phyloP scores from a whole-genome alignment of 2,329 filamentous ascomycete genomes.

The Pseudogymnoascus sp. region DNA sequence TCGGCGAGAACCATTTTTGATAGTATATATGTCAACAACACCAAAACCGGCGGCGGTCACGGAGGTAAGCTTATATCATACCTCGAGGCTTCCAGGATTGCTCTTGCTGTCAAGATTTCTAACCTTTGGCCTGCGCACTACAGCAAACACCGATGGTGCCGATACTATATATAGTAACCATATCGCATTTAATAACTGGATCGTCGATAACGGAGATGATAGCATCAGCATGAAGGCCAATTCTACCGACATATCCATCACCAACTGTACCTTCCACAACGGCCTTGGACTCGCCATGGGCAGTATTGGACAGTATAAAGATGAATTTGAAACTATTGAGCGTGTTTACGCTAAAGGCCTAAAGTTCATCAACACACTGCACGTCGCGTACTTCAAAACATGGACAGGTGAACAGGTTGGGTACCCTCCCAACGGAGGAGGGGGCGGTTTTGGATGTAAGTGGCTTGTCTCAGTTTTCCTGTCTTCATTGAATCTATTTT shows the following conservation, averaged over 20 bases:
- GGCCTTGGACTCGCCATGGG: constrained; percentile 49
- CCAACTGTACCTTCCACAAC: constrained; percentile 40
- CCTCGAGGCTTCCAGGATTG: too few species aligned
- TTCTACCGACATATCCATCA: constrained; percentile 44
- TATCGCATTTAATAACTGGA: constrained; percentile 44
- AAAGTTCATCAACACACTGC: constrained; percentile 30
- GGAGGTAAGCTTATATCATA: too few species aligned
- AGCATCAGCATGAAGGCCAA: constrained; percentile 48
- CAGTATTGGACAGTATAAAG: constrained; percentile 40
- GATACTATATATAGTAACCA: constrained; percentile 46
- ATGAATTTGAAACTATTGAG: constrained; percentile 42
- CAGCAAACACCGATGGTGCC: constrained; percentile 34
- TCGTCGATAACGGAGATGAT: constrained; percentile 45
- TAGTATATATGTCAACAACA: constrained; percentile 47
- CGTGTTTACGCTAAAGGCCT: constrained; percentile 41
- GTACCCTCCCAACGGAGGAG: constrained; percentile 41
- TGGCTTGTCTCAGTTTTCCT: constrained; percentile 22
- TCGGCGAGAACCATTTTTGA: constrained; percentile 39
- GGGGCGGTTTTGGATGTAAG: constrained; percentile 38
- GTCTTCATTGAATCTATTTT: not conserved
- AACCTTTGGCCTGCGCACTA: not conserved
- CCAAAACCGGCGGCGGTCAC: constrained; percentile 13
- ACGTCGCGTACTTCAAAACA: constrained; percentile 40
- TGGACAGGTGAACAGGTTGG: constrained; percentile 39
- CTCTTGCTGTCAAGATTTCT: not conserved